Percentiles rank a stretch among this genome's conserved stretches.
Conservation (phyloP, 2,329 filamentous ascomycete species). For the Fusarium oligoseptatum region DNA sequence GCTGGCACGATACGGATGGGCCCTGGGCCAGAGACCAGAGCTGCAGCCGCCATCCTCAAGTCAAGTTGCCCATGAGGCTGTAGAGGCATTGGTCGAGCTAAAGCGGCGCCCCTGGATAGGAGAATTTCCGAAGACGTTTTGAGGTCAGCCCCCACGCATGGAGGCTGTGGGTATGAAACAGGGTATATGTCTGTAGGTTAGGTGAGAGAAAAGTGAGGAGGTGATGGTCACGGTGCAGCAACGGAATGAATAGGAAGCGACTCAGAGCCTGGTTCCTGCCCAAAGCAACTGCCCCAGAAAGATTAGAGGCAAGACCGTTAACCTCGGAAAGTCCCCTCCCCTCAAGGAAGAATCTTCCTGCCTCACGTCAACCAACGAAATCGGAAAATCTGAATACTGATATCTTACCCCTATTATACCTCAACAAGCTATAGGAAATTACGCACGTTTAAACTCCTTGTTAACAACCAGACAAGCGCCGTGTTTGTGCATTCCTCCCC, state of each 20-base stretch:
- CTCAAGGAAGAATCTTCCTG: background rate
- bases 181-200: constrained; percentile 9
- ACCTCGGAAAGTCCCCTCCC: background rate
- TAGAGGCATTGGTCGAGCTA: constrained; percentile 29
- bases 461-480: constrained; percentile 23
- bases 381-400: background rate
- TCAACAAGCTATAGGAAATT: constrained; percentile 13
- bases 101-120: constrained; percentile 45
- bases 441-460: constrained; percentile 18
- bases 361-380: background rate
- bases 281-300: background rate
- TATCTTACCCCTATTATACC: background rate
- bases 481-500: constrained; percentile 18
- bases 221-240: background rate
- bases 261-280: background rate
- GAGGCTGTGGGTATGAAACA: constrained; percentile 1
- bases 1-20: constrained; percentile 28
- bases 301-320: background rate
- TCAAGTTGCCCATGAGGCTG: constrained; percentile 9
- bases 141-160: constrained; percentile 19
- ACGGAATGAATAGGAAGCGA: background rate
- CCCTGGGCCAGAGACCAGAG: constrained; percentile 26
- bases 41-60: constrained; percentile 29
- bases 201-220: background rate
- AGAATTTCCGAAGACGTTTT: constrained; percentile 48